Base-by-base conservation (phyloP, 2,329 filamentous ascomycete genomes). In the Fusarium newnesense region DNA sequence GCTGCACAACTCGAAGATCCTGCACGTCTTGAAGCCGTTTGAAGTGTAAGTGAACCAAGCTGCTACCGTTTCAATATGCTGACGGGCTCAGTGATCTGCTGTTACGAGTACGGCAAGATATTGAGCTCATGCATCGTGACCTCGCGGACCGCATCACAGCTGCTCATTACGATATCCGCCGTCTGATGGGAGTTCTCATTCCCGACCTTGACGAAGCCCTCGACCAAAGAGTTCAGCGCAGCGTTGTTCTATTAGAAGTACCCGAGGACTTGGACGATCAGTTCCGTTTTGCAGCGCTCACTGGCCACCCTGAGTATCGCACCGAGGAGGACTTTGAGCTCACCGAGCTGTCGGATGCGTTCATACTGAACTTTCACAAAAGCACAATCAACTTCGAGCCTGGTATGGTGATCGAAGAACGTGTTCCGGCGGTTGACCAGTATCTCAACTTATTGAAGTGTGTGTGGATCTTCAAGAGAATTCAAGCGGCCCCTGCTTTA, bases 1-100 rank as follows among this genome's bases (percentile, higher is more conserved):
- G n/a, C 66, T 82, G 21, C 81, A 83, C 60, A 81, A 80, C 63
- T 77, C 78, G 26, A 81, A 81, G 61, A 73, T 83, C 12, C 62
- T 78, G 19, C 80, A 79, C 37, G 67, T 82, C 2, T 52, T 83
- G 40, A 80, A 80, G 54, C 81, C 81, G 2, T 81, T 83, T 47
- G 79, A 83, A 57, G 80, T 83, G 81, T 81, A 67, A 72, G 80
- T 67, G 5, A 21, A 8, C 10, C 15, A 5, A 21, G 8, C 11
- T 15, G 13, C 18, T 13, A 53, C 50, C 5, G 2, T 28, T 64
- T 10, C 15, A 39, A 39, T 28, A 71, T 44, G 26, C 67, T 66
- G 28, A 72, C 43, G 9, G 21, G 13, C 5, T 8, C n/a, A 81
- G 80, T 46, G 80, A 82, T 57, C 77, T 82, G 30, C 76, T 82